Evolutionary conservation across 2,329 filamentous ascomycete species (phyloP).

Genomic region (Beauveria medogensis): DNA sequence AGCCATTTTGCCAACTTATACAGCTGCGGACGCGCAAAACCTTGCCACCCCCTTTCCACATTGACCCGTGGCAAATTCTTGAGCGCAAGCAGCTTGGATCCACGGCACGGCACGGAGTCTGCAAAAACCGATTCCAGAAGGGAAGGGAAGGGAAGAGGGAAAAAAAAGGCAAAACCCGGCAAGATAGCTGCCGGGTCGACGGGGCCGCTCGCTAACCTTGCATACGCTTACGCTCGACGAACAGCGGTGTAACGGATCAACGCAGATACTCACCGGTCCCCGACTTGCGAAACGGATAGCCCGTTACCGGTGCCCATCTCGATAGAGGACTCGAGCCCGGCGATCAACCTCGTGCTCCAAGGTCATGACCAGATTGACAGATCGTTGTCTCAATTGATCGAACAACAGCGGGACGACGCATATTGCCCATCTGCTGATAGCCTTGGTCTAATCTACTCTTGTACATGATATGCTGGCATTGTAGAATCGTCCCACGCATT

Average conservation of each 20-base stretch:
- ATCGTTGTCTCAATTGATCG: not conserved
- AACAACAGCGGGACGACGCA: not conserved
- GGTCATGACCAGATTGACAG: not conserved
- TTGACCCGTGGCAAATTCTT: no score
- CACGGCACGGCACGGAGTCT: no score
- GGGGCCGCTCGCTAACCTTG: not conserved
- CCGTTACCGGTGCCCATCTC: not conserved
- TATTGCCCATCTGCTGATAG: not conserved
- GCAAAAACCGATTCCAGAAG: no score
- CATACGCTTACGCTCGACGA: not conserved
- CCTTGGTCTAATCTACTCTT: not conserved
- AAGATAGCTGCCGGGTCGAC: not conserved
- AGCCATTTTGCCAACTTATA: no score
- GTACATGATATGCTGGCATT: constrained; percentile 1
- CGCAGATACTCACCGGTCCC: not conserved
- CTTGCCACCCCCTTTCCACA: no score
- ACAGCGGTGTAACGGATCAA: not conserved
- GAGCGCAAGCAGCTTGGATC: no score
- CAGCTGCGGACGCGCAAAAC: no score
- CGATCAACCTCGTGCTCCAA: not conserved
- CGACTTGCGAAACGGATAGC: not conserved
- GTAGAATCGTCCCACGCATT: not conserved
- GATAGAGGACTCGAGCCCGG: not conserved
- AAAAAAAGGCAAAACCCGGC: no score
- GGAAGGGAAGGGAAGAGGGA: no score